phyloP scores from a whole-genome alignment of 768 basidiomycete species.

The Mycena galericulata region DNA sequence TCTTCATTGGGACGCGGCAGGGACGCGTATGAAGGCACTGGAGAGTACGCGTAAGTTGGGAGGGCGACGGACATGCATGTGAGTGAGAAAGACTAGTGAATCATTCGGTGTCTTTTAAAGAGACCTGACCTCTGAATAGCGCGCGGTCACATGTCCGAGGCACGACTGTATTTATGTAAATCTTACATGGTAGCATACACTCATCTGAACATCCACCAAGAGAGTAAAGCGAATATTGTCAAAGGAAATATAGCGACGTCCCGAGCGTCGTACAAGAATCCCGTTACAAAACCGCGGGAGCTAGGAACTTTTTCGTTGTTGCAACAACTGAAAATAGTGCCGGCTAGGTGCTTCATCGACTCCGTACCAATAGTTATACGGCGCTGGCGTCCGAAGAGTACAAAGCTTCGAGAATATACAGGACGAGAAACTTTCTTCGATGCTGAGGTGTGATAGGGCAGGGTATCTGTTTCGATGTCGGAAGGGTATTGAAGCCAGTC shows the following conservation, averaged over 20 bases:
- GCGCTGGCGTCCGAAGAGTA: conserved; percentile 35
- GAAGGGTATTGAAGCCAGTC: conserved; percentile 28
- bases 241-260: conserved; percentile 60
- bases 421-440: conserved; percentile 16
- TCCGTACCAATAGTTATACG: conserved; percentile 32
- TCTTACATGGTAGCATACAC: background rate
- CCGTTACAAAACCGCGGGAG: conserved; percentile 39
- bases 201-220: conserved; percentile 47
- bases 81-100: conserved; percentile 12
- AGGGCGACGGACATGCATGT: conserved; percentile 33
- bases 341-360: background rate
- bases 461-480: conserved; percentile 20
- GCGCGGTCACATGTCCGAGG: no score
- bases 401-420: conserved; percentile 29
- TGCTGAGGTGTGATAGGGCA: conserved; percentile 17
- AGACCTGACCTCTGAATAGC: background rate
- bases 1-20: conserved; percentile 44
- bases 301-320: conserved; percentile 15
- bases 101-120: background rate
- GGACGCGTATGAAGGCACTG: conserved; percentile 49
- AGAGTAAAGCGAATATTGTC: conserved; percentile 52
- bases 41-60: conserved; percentile 29
- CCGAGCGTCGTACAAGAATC: conserved; percentile 53
- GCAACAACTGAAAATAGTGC: conserved; percentile 17
- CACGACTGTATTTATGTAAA: no score